A percentile compares a stretch with the other conserved stretches of the same genome.
These are phyloP conservation scores for Dryadomyces quercivorus DNA, from an alignment of 2,329 filamentous ascomycete genomes.

Conservation along the genomic window DNA sequence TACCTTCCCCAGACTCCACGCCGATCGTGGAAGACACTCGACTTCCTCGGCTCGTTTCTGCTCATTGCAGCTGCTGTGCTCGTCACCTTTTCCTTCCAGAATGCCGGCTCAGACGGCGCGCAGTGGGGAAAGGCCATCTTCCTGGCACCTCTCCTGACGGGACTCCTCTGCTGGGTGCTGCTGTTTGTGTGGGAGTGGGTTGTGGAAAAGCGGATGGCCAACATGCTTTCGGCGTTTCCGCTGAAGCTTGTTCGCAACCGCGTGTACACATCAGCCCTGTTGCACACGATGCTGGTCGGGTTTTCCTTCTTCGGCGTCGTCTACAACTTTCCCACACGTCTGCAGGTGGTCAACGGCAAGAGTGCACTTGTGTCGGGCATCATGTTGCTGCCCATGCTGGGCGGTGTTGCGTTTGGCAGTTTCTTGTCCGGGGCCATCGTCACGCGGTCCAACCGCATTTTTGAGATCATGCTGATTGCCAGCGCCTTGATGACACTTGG, in stretches of 20 bases:
- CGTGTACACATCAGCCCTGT: constrained; percentile 27
- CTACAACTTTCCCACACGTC: constrained; percentile 35
- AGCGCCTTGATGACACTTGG: constrained; percentile 32
- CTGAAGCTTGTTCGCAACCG: constrained; percentile 33
- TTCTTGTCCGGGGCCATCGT: constrained; percentile 29
- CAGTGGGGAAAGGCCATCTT: constrained; percentile 31
- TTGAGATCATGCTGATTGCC: constrained; percentile 30
- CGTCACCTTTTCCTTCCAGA: constrained; percentile 46
- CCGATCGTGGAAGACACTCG: constrained; percentile 36
- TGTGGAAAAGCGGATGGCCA: constrained; percentile 18
- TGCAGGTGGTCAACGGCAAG: constrained; percentile 36
- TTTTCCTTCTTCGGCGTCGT: constrained; percentile 37
- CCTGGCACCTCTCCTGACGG: constrained; percentile 27
- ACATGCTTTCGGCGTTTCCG: constrained; percentile 32
- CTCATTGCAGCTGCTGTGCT: constrained; percentile 40
- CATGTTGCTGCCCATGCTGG: constrained; percentile 41
- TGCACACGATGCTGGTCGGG: constrained; percentile 35
- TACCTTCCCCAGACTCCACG: constrained; percentile 25
- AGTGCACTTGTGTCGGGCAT: constrained; percentile 33
- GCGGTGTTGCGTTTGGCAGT: constrained; percentile 32
- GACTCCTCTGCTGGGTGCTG: constrained; percentile 21
- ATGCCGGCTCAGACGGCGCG: constrained; percentile 24
- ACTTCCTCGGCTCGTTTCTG: constrained; percentile 40
- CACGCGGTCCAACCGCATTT: constrained; percentile 25
- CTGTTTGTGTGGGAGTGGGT: constrained; percentile 29